Conservation (phyloP, 2,329 filamentous ascomycete species). For the Fusarium duplospermum region DNA sequence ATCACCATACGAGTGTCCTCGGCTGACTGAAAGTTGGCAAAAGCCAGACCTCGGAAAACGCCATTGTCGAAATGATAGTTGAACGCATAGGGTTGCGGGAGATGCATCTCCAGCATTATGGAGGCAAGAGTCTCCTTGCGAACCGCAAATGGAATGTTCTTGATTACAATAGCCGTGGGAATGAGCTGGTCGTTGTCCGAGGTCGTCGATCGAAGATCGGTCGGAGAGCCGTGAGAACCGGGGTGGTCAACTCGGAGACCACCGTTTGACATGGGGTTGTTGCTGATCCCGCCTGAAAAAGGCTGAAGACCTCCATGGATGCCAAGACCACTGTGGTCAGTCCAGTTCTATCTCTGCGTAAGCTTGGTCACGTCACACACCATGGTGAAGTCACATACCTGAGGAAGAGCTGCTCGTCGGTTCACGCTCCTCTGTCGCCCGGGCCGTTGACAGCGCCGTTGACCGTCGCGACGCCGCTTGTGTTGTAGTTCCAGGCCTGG, state of each 20-base stretch:
- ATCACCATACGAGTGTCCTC: slow-evolving; percentile 95
- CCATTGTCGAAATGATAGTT: slow-evolving; percentile 99
- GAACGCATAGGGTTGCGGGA: slow-evolving; percentile 97
- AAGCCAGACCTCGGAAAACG: slow-evolving; percentile 94
- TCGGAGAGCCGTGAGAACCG: slow-evolving; percentile 54
- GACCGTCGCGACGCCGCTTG: slow-evolving; percentile 72
- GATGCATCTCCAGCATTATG: slow-evolving; percentile 92
- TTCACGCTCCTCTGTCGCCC: slow-evolving; percentile 66
- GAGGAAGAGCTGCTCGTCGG: slow-evolving; percentile 73
- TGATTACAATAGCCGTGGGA: slow-evolving; percentile 98
- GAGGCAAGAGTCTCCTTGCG: slow-evolving; percentile 95
- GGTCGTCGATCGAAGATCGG: slow-evolving; percentile 55
- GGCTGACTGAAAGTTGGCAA: slow-evolving; percentile 97
- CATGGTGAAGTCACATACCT: slow-evolving; percentile 62
- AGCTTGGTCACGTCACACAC: slow-evolving; percentile 10
- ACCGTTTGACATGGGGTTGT: slow-evolving; percentile 53
- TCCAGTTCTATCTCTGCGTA: slow-evolving; percentile 58
- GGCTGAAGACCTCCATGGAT: slow-evolving; percentile 54
- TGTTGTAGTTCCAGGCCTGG: slow-evolving; percentile 82
- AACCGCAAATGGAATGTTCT: slow-evolving; percentile 98
- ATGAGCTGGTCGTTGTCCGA: slow-evolving; percentile 87
- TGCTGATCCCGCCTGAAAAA: slow-evolving; percentile 51
- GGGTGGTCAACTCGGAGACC: slow-evolving; percentile 57
- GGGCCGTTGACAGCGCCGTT: slow-evolving; percentile 74
- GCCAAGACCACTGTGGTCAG: slow-evolving; percentile 58